Evolutionary conservation across 768 basidiomycete species (phyloP).

Genomic region (Termitomyces sp.): DNA sequence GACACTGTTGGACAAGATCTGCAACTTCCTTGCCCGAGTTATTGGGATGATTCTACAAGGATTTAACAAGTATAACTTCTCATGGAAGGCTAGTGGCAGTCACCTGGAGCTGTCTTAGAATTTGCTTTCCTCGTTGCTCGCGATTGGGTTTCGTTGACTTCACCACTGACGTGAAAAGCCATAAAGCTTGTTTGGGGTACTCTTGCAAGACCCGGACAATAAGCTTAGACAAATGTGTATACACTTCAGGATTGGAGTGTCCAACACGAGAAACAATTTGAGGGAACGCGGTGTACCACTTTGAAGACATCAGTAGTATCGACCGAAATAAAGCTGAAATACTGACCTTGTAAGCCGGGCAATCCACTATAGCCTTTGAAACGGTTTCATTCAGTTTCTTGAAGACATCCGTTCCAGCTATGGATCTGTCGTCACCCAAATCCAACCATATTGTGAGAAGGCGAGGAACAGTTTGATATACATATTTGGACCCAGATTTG

Average conservation of each 20-base stretch:
- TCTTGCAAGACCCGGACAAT: conserved; percentile 70
- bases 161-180: conserved; percentile 86
- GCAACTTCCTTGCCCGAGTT: conserved; percentile 38
- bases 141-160: conserved; percentile 74
- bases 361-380: conserved; percentile 45
- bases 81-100: conserved; percentile 5
- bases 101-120: conserved; percentile 58
- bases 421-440: conserved; percentile 56
- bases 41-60: conserved; percentile 37
- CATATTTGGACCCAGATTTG: conserved; percentile 83
- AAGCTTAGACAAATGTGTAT: conserved; percentile 52
- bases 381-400: conserved; percentile 54
- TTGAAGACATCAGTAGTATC: background rate
- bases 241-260: conserved; percentile 61
- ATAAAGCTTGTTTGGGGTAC: conserved; percentile 88
- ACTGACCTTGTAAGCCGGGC: conserved; percentile 73
- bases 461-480: conserved; percentile 93
- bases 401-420: conserved; percentile 33
- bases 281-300: conserved; percentile 97
- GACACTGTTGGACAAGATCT: conserved; percentile 46
- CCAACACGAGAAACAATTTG: conserved; percentile 95
- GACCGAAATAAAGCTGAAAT: background rate
- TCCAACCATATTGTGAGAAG: conserved; percentile 95
- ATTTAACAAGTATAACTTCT: background rate
- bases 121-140: conserved; percentile 49